Conservation (phyloP, 352 stramenopile species). For the Paralagenidium karlingii region DNA sequence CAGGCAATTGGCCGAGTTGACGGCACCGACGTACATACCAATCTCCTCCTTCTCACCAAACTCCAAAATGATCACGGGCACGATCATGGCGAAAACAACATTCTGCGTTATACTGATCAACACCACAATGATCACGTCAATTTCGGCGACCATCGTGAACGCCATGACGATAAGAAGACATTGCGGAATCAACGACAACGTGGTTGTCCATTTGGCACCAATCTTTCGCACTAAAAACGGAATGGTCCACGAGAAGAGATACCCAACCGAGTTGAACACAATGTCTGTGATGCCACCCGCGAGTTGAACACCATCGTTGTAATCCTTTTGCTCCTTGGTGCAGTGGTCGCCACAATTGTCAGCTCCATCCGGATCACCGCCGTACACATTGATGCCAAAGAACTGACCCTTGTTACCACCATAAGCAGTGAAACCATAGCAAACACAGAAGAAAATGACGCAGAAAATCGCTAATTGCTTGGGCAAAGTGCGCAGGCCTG, state of each 20-base stretch:
- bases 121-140: conserved; percentile 36
- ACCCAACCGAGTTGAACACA: conserved; percentile 38
- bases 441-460: conserved; percentile 30
- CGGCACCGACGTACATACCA: conserved; percentile 55
- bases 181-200: conserved; percentile 26
- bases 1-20: conserved; percentile 65
- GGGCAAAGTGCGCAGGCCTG: conserved; percentile 29
- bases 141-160: conserved; percentile 19
- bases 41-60: conserved; percentile 30
- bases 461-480: conserved; percentile 26
- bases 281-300: conserved; percentile 29
- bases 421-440: conserved; percentile 51
- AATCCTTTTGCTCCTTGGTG: conserved; percentile 16
- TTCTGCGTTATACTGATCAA: conserved; percentile 29
- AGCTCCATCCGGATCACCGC: conserved; percentile 23
- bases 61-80: conserved; percentile 54
- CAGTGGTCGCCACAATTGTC: conserved; percentile 23
- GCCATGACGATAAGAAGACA: conserved; percentile 35
- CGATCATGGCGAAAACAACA: conserved; percentile 47
- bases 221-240: conserved; percentile 27
- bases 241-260: conserved; percentile 32
- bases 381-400: conserved; percentile 44
- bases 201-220: conserved; percentile 25
- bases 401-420: conserved; percentile 55
- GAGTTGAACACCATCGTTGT: conserved; percentile 40